Conservation (phyloP, 2,329 filamentous ascomycete species). For the Fusarium neocosmosporiellum region DNA sequence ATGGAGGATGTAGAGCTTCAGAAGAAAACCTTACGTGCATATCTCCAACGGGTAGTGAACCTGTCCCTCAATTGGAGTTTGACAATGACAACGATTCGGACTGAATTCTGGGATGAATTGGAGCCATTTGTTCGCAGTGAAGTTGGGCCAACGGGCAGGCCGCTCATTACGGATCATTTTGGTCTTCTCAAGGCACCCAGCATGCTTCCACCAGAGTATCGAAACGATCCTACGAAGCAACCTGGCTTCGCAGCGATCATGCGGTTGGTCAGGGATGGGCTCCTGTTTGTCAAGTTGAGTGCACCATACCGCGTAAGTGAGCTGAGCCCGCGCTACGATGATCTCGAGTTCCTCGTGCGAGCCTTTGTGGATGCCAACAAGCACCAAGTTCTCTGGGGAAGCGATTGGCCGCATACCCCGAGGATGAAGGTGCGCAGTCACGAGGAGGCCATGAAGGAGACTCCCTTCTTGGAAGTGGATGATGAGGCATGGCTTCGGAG, state of each 20-base stretch:
- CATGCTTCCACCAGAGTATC: constrained; percentile 42
- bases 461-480: constrained; percentile 39
- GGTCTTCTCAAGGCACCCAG: constrained; percentile 49
- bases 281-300: constrained; percentile 52
- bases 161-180: constrained; percentile 52
- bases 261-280: constrained; percentile 45
- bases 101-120: constrained; percentile 20
- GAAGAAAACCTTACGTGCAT: constrained; percentile 45
- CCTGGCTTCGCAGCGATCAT: constrained; percentile 34
- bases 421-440: constrained; percentile 50
- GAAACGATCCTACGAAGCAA: constrained; percentile 41
- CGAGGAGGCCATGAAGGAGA: constrained; percentile 49
- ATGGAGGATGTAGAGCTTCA: constrained; percentile 51
- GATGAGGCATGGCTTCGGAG: constrained; percentile 40
- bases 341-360: constrained; percentile 46
- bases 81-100: constrained; percentile 28
- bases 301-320: constrained; percentile 51
- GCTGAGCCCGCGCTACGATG: constrained; percentile 45
- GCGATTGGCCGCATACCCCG: constrained; percentile 54
- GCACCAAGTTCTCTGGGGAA: constrained; percentile 50
- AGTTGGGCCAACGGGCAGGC: constrained; percentile 1
- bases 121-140: constrained; percentile 6
- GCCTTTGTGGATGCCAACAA: constrained; percentile 49
- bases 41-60: constrained; percentile 34
- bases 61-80: constrained; percentile 26